Evolutionary conservation across 306 rosid genomes (phyloP), one percentile per base, ranked within the genome.

Genomic region (Cucurbita argyrosperma): DNA sequence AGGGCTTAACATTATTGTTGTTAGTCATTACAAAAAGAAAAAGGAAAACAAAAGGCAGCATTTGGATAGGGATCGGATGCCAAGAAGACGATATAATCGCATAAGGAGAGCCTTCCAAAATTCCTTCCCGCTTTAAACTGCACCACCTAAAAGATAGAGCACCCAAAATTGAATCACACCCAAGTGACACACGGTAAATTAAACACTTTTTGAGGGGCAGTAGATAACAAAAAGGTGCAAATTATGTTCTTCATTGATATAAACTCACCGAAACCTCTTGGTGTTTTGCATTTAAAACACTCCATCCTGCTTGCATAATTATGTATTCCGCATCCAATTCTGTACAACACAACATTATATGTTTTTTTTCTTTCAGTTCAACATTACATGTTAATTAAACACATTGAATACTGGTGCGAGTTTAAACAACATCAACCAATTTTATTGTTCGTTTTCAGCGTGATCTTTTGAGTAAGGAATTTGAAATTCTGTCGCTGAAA

Each of bases 291-390:
- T 81, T 85, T 95, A 66, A 54, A 83, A 76, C 99, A 95, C 80
- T 84, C 96, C 76, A 77, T 69, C 84, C 99, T 86, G 87, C 89
- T 87, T 40, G 99, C 99, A 49, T 91, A 95, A 74, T 95, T 95
- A 81, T 91, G 99, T 55, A 82, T 79, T 82, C 96, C 97, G 77
- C 99, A 95, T 76, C 91, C 98, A 65, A 39, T 60, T 79, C 98
- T 95, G 86, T 71, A 39, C 16, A 68, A 83, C 67, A 40, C 21
- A 79, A 21, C 78, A 55, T 47, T 23, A 75, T 30, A 30, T 30
- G 35, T 30, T 30, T 30, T 30, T 30, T 30, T 30, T 30, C 35
- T 30, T 30, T 30, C 35, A 30, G 35, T 30, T 30, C 35, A 30
- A 30, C 35, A 30, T 30, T 30, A 30, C 35, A 30, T 4, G 0